Base-by-base conservation (phyloP, 768 basidiomycete species). In the Suillus cothurnatus region DNA sequence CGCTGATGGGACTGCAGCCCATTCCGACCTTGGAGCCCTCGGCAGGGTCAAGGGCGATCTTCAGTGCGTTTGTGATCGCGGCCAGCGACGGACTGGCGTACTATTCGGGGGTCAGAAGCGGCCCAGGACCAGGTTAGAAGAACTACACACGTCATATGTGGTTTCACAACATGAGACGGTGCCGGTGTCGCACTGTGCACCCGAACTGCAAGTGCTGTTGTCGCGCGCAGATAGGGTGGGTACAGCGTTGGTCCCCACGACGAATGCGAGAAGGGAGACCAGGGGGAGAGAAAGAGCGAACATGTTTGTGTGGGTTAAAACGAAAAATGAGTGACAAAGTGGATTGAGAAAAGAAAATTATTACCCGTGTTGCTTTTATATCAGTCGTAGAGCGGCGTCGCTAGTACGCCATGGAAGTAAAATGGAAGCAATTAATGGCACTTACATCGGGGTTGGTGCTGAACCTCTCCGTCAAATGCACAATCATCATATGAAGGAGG, bases 101-200 rank as follows among this genome's bases (percentile, higher is more conserved):
- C 55, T 61, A 14, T 28, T 58, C 6, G 14, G 12, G 31, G 0
- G 38, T 63, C 5, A 26, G 43, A 57, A 1, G 26, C 31, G 31
- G 17, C 7, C 19, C 4, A n/a, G 50, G 28, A 19, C 4, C 8
- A 4, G 8, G 6, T 31, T 6, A 14, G 6, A 62, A 58, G 4
- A 17, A 21, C 4, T 9, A 14, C 62, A 19, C 19, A 74, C 70
- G 36, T 56, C 15, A 68, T 71, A 70, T 32, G 75, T 72, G 38
- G 34, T 62, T 68, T 77, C 63, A 66, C 77, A 78, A 68, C 77
- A 77, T 53, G 75, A 72, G 45, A 73, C 64, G 17, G 69, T 39
- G 39, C 75, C 76, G 0, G 74, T 74, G 71, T 70, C 72, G 71
- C 77, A 78, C 57, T 70, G 65, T 5, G 66, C 65, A 21, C 62